Evolutionary conservation across 306 rosid species (phyloP), one percentile per base, ranked within the genome.

Genomic region (Dryas octopetala): DNA sequence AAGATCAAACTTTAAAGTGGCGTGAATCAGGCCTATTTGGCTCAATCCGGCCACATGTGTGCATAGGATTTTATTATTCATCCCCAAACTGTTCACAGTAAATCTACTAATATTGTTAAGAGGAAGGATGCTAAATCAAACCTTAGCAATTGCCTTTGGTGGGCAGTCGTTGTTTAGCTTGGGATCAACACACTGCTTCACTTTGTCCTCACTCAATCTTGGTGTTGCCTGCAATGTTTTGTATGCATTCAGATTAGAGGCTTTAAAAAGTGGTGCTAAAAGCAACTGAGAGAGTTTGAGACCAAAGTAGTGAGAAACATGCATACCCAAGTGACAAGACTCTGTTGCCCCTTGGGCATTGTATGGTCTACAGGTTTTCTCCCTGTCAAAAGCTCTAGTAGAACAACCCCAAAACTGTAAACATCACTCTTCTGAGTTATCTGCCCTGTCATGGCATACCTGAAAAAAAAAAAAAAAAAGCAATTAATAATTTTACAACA

Each of bases 361-460:
- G 98, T 95, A 70, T 96, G 99, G 54, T 96, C 97, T 74, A 95
- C 97, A 55, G 99, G 99, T 65, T 95, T 95, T 88, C 99, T 86
- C 60, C 99, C 99, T 1, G 99, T 95, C 82, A 95, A 82, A 76
- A 95, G 96, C 79, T 95, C 97, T 40, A 95, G 84, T 73, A 95
- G 93, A 83, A 95, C 97, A 69, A 95, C 99, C n/a, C 98, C 97
- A 66, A 96, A 96, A 82, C 99, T 96, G 78, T 92, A 96, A 48
- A 96, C 98, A 80, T 96, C 99, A 53, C 98, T 96, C 81, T 96
- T 92, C 62, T 96, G 99, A 57, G 97, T 96, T 55, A 96, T 96
- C 64, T 96, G 99, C 7, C 99, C 99, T 1, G 99, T 96, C 98
- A 96, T 92, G 71, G 98, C 98, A 63, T 95, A 95, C 91, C 98